These are phyloP conservation scores for Cyclostephanos invisitatus DNA, from an alignment of 108 stramenopile genomes.

Conservation along the genomic window DNA sequence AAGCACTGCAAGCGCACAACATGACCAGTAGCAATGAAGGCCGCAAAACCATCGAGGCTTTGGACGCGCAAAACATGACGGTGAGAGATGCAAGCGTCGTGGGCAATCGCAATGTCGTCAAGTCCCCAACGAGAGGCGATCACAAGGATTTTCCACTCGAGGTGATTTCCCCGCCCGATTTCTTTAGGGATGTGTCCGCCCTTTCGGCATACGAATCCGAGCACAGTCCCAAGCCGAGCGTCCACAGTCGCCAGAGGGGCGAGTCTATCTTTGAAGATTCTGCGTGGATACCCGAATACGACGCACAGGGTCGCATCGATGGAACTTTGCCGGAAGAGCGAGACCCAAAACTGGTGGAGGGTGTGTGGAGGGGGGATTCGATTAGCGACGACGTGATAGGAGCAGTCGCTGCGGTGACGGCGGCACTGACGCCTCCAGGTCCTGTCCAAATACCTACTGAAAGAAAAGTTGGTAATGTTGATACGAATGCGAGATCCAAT, in stretches of 20 bases:
- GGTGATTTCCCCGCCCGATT: conserved; percentile 1
- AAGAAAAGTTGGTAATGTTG: background rate
- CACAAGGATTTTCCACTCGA: background rate
- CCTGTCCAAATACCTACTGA: background rate
- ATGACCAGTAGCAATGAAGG: background rate
- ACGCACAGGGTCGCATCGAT: conserved; percentile 34
- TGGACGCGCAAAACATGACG: conserved; percentile 8
- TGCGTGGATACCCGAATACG: conserved; percentile 40
- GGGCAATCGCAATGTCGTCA: conserved; percentile 5
- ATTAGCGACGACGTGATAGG: background rate
- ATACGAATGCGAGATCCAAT: background rate
- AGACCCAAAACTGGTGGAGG: conserved; percentile 28
- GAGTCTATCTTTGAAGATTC: conserved; percentile 36
- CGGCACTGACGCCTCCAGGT: background rate
- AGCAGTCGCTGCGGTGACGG: background rate
- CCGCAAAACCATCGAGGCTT: background rate
- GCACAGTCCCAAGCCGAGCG: conserved; percentile 11
- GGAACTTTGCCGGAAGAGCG: conserved; percentile 39
- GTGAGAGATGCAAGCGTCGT: background rate
- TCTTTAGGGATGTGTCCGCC: background rate
- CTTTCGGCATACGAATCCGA: background rate
- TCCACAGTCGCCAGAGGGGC: conserved; percentile 17
- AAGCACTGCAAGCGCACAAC: conserved; percentile 20
- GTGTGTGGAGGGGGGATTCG: conserved; percentile 3
- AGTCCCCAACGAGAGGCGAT: background rate